These are phyloP conservation scores for Stemphylium beticola DNA, from an alignment of 2,329 filamentous ascomycete species.

Conservation along the genomic window DNA sequence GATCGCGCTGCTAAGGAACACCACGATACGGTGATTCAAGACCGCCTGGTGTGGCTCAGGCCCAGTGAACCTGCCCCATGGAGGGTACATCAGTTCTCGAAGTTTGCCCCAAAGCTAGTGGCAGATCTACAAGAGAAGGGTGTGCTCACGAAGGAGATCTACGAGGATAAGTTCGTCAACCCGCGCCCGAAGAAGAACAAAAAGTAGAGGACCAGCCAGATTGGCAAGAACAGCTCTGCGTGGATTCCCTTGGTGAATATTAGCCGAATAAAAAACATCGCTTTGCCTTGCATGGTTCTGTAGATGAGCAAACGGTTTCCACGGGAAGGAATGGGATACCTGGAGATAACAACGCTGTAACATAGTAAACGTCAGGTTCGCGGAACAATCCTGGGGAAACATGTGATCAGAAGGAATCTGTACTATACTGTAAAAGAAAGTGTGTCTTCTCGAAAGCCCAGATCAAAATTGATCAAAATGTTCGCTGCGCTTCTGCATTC, in stretches of 20 bases:
- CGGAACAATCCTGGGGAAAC: no score
- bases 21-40: conserved; percentile 23
- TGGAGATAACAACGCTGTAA: no score
- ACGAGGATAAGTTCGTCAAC: conserved; percentile 20
- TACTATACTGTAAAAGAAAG: no score
- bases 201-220: not conserved
- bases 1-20: conserved; percentile 22
- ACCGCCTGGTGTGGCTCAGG: conserved; percentile 11
- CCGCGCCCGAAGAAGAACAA: conserved; percentile 1
- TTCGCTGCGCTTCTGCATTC: no score
- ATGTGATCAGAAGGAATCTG: no score
- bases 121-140: conserved; percentile 23
- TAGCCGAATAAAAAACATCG: not conserved
- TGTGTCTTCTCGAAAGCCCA: no score
- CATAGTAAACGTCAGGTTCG: no score
- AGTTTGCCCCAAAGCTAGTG: conserved; percentile 15
- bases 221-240: not conserved
- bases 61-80: not conserved
- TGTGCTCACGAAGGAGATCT: conserved; percentile 16
- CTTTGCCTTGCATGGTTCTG: not conserved
- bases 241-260: not conserved
- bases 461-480: no score
- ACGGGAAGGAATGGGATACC: no score
- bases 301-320: no score
- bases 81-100: conserved; percentile 25